Evolutionary conservation across 495 filamentous ascomycete genomes (phyloP), one percentile per base, ranked within the genome.

Genomic region (Chaetomidium leptoderma): DNA sequence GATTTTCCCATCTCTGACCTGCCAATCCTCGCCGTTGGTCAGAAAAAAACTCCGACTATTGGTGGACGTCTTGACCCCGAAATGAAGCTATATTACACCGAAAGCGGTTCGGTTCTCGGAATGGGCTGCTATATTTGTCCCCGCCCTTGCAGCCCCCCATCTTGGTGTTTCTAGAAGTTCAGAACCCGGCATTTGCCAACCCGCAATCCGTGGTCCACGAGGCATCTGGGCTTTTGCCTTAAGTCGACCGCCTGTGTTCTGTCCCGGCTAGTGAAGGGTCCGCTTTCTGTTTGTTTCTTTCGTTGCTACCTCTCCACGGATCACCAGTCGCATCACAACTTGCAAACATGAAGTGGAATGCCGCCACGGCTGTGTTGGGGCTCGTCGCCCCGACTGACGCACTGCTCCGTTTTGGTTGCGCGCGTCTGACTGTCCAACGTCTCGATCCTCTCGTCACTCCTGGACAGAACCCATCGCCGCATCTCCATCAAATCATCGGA

Each of bases 331-430:
- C 24, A 29, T 29, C 43, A 17, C 19, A 11, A 57, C n/a, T 11
- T 23, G 4, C 9, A 46, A n/a, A 23, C 9, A 79, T 75, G 74
- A 68, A 74, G 70, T 67, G 68, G 63, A 70, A 74, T 39, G 60
- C 62, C 19, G 59, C 74, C 40, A 44, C 74, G 58, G 68, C 72
- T 21, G 74, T 70, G 64, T 61, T 72, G n/a, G 76, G 76, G 66
- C 71, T 80, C 24, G 66, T 36, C n/a, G 65, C 76, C 63, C 73
- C 76, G 7, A 42, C 59, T 30, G 29, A 36, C 11, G 66, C 61
- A 26, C 50, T 84, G 62, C 73, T 89, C 24, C 86, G 86, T 0
- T 87, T 90, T 66, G 85, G 85, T 9, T 88, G 68, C 36, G 59
- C 68, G 8, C 57, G 59, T 29, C 49, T 69, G 17, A 65, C 60